A percentile compares a stretch with the other conserved stretches of the same genome.
phyloP scores from a whole-genome alignment of 106 monocot genomes.

The Dioscorea dumetorum region DNA sequence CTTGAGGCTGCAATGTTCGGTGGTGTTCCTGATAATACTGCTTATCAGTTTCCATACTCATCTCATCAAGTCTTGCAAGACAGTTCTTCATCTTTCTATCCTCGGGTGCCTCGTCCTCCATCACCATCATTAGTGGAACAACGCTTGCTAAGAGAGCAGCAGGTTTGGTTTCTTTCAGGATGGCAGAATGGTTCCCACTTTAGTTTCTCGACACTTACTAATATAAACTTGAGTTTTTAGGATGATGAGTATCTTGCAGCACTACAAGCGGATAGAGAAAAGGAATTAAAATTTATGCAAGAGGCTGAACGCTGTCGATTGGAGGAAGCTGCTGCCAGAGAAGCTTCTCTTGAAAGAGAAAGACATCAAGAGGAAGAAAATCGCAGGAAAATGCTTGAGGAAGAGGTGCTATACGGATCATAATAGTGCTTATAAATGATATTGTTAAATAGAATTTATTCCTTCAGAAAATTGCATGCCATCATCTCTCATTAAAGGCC shows the following conservation, averaged over 20 bases:
- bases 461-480: too few species aligned
- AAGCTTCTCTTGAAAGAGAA: slow-evolving; percentile 54
- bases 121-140: slow-evolving; percentile 77
- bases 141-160: slow-evolving; percentile 77
- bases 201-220: not conserved
- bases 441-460: too few species aligned
- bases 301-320: slow-evolving; percentile 52
- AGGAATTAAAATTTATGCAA: slow-evolving; percentile 66
- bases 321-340: slow-evolving; percentile 60
- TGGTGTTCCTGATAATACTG: slow-evolving; percentile 66
- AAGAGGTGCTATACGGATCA: slow-evolving; percentile 48
- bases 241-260: slow-evolving; percentile 93
- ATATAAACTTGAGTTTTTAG: slow-evolving; percentile 28
- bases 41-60: slow-evolving; percentile 53
- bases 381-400: slow-evolving; percentile 42
- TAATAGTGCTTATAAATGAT: too few species aligned
- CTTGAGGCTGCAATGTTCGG: slow-evolving; percentile 99
- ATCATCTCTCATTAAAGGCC: too few species aligned
- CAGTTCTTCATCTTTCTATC: slow-evolving; percentile 23
- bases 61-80: slow-evolving; percentile 6
- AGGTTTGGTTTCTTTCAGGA: slow-evolving; percentile 45
- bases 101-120: slow-evolving; percentile 45
- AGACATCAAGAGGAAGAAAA: slow-evolving; percentile 50
- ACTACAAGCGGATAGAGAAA: slow-evolving; percentile 87
- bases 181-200: not conserved